Evolutionary conservation across 257 asterid genomes (phyloP), one percentile per base, ranked within the genome.

Genomic region (Knoxia roxburghii): DNA sequence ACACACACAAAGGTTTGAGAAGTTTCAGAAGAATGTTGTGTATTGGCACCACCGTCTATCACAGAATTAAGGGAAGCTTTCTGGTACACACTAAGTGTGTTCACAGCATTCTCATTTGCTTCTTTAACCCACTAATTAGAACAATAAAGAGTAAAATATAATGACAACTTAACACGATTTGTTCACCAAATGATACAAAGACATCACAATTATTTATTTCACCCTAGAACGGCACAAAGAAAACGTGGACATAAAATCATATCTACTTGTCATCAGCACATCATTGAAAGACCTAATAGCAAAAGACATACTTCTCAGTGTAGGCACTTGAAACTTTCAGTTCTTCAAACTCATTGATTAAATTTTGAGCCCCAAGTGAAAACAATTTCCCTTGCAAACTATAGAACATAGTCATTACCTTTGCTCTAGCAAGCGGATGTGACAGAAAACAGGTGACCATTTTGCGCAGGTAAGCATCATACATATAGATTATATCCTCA

Each of bases 401-500:
- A 58, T 61, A 73, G 56, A 33, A 26, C 57, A 50, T 74, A 70
- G 50, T 27, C 23, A 51, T 67, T 68, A 94, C 99, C 97, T 90
- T 90, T 80, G 88, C 99, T 76, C 85, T 80, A 62, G 88, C 95
- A 74, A 90, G 89, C 9, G 95, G 93, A 78, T 85, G 87, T 54
- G 99, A 88, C 71, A 94, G 87, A 77, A 94, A 88, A 86, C 92
- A 88, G 2, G 95, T 81, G 75, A 88, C 82, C 80, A 79, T 79
- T 83, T 94, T 94, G 85, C 90, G 97, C 68, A 88, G 89, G 81
- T 94, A 94, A 20, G 95, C 96, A 78, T 85, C 84, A 82, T 87
- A 94, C 88, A 90, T 84, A 72, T 85, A 94, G 75, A 87, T 64
- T 83, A 94, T 83, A 76, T 90, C 99, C 77, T 88, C 99, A 30